Evolutionary conservation across 2,329 filamentous ascomycete species (phyloP).

Genomic region (Aureobasidium sp.): DNA sequence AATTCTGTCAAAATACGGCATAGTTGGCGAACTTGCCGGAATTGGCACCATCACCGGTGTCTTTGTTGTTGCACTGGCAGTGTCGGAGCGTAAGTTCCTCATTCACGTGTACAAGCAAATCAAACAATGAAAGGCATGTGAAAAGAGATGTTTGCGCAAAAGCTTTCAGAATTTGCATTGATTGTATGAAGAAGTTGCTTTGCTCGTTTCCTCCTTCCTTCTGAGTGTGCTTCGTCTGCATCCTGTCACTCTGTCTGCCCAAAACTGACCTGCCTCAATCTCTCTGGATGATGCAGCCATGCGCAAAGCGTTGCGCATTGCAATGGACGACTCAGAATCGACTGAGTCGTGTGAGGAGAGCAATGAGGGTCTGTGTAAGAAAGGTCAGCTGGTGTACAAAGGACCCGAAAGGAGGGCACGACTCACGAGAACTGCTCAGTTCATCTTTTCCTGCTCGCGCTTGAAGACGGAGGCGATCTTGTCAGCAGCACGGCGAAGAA

Average conservation of each 20-base stretch:
- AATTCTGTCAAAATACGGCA: constrained; percentile 26
- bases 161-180: background rate
- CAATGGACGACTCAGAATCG: background rate
- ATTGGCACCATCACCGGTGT: constrained; percentile 28
- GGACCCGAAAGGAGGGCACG: background rate
- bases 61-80: constrained; percentile 27
- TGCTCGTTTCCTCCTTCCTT: no score
- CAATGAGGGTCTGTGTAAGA: background rate
- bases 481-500: background rate
- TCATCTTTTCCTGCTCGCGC: background rate
- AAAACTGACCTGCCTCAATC: background rate
- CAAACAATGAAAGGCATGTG: background rate
- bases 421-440: background rate
- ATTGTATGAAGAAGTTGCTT: background rate
- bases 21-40: constrained; percentile 33
- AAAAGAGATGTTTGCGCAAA: background rate
- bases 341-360: background rate
- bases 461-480: background rate
- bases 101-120: constrained; percentile 8
- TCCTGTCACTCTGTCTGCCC: background rate
- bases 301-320: background rate
- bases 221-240: no score
- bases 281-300: background rate
- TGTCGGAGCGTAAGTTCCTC: constrained; percentile 8
- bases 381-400: background rate